Evolutionary conservation across 306 rosid species (phyloP).

Genomic region (Cicer arietinum): DNA sequence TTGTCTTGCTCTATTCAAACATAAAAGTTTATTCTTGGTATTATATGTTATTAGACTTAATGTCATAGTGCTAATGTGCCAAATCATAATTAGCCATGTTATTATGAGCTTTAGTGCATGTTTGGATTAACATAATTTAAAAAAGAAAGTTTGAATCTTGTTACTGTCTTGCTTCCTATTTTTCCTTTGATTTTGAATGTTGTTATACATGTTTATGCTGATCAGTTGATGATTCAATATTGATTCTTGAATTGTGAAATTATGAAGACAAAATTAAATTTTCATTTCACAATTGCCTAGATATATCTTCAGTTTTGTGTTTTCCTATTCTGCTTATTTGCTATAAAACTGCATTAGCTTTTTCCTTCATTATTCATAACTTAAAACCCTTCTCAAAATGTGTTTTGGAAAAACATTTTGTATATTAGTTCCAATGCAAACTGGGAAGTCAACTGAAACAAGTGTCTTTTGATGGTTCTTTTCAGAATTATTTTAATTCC

Average conservation of each 20-base stretch:
- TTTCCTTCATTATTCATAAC: constrained; percentile 18
- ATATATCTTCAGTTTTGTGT: constrained; percentile 16
- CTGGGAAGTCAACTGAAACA: constrained; percentile 7
- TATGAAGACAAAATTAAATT: constrained; percentile 8
- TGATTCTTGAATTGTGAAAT: constrained; percentile 34
- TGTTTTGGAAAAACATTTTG: constrained; percentile 29
- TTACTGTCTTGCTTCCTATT: constrained; percentile 7
- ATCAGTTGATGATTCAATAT: constrained; percentile 16
- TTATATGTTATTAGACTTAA: constrained; percentile 27
- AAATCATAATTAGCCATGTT: neutral
- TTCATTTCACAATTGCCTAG: neutral
- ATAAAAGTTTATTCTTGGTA: constrained; percentile 36
- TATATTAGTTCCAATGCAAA: constrained; percentile 19
- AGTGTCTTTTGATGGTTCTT: constrained; percentile 19
- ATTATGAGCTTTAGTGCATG: neutral
- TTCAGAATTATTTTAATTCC: constrained; percentile 24
- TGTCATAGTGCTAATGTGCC: constrained; percentile 5
- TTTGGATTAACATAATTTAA: constrained; percentile 22
- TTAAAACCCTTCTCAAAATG: constrained; percentile 11
- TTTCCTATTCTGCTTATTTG: neutral
- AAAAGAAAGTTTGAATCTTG: constrained; percentile 31
- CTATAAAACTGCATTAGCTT: neutral
- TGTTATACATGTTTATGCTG: neutral
- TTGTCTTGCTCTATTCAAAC: constrained; percentile 39
- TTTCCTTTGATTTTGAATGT: constrained; percentile 29